phyloP scores from a whole-genome alignment of 805 yeast genomes.

The Candida chilensis region DNA sequence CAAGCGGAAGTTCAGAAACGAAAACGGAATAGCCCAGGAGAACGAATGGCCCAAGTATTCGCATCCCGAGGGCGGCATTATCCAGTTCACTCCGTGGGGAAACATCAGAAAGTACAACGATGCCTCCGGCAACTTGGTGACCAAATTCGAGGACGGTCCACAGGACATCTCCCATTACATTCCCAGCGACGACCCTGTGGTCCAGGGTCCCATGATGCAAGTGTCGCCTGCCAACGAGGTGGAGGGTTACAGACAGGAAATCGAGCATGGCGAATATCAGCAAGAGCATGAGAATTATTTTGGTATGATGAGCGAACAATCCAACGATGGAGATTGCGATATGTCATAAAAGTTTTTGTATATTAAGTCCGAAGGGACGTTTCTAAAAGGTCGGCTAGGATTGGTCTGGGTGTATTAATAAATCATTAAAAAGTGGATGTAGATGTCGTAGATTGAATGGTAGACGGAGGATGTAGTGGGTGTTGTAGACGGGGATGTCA shows the following conservation, averaged over 20 bases:
- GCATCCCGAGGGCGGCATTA: slow-evolving; percentile 55
- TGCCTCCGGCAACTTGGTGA: too few species aligned
- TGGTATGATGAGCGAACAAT: slow-evolving; percentile 13
- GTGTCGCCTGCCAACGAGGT: background rate
- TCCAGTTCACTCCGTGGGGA: slow-evolving; percentile 59
- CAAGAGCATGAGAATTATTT: slow-evolving; percentile 18
- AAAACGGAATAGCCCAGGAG: slow-evolving; percentile 3
- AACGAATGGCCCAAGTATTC: slow-evolving; percentile 46
- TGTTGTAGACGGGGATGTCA: too few species aligned
- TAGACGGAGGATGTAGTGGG: too few species aligned
- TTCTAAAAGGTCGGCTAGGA: too few species aligned
- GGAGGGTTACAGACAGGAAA: background rate
- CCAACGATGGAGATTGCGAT: slow-evolving; percentile 2
- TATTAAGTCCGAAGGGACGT: too few species aligned
- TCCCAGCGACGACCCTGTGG: background rate
- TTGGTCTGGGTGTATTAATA: too few species aligned
- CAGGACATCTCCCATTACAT: background rate
- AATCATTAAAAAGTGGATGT: too few species aligned
- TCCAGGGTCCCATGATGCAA: background rate
- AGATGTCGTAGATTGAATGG: too few species aligned
- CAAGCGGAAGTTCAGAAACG: background rate
- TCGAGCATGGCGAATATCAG: slow-evolving; percentile 2
- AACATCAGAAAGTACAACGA: slow-evolving; percentile 44
- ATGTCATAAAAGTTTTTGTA: too few species aligned
- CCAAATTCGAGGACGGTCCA: background rate